Conservation (phyloP, 2,329 filamentous ascomycete species). For the Xylariaceae sp. region DNA sequence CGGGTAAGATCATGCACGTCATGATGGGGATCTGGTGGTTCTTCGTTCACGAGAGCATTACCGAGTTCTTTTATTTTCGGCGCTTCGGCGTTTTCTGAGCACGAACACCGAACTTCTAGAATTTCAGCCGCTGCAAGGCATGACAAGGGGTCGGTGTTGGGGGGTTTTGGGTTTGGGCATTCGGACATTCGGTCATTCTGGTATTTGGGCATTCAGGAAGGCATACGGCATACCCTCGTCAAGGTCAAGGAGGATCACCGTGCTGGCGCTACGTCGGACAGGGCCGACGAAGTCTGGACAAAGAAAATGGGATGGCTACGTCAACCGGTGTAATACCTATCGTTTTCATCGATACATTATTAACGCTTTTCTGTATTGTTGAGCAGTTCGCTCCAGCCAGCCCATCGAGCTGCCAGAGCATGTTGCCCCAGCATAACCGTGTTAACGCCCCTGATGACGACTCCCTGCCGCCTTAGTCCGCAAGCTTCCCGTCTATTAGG, state of each 20-base stretch:
- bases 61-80: constrained; percentile 7
- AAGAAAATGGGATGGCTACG: neutral
- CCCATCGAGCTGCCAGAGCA: neutral
- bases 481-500: constrained; percentile 1
- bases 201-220: neutral
- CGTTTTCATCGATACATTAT: constrained; percentile 5
- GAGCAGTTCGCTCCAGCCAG: neutral
- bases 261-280: neutral
- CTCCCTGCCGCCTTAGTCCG: neutral
- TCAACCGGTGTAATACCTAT: constrained; percentile 1
- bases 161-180: neutral
- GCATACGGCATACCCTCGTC: neutral
- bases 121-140: neutral
- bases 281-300: neutral
- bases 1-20: constrained; percentile 25
- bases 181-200: no score
- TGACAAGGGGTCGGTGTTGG: neutral
- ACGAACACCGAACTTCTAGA: neutral
- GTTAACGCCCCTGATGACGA: neutral
- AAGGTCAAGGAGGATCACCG: no score
- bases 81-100: neutral
- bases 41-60: constrained; percentile 1
- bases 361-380: neutral
- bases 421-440: neutral
- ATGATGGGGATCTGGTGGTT: constrained; percentile 22